phyloP scores from a whole-genome alignment of 2,329 filamentous ascomycete genomes.

The Apiospora saccharicola region DNA sequence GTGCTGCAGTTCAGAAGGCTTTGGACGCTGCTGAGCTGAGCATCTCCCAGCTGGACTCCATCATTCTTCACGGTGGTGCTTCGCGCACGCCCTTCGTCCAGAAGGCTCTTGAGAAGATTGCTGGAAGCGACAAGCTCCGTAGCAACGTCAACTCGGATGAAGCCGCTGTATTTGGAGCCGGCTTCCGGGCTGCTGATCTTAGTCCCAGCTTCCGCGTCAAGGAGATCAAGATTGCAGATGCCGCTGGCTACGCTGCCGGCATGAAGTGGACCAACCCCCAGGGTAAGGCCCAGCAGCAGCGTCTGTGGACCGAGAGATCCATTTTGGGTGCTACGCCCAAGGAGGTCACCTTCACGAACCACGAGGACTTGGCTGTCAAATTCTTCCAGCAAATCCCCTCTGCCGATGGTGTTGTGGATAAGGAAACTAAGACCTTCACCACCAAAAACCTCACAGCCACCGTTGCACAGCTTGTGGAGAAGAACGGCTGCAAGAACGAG shows the following conservation, averaged over 20 bases:
- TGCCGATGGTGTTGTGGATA: conserved; percentile 57
- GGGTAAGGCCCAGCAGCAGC: conserved; percentile 77
- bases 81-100: conserved; percentile 95
- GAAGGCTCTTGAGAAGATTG: conserved; percentile 79
- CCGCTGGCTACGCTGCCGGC: conserved; percentile 74
- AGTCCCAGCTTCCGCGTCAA: conserved; percentile 98
- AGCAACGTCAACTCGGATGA: conserved; percentile 98
- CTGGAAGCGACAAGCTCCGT: conserved; percentile 81
- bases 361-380: conserved; percentile 79
- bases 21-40: conserved; percentile 76
- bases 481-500: conserved; percentile 76
- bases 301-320: conserved; percentile 82
- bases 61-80: conserved; percentile 92
- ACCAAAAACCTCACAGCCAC: conserved; percentile 89
- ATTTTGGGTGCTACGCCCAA: conserved; percentile 79
- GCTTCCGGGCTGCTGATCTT: conserved; percentile 89
- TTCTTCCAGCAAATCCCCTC: conserved; percentile 77
- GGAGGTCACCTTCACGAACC: conserved; percentile 83
- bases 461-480: conserved; percentile 78
- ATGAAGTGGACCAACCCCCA: conserved; percentile 77
- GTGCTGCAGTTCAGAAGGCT: conserved; percentile 74
- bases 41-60: conserved; percentile 79
- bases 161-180: conserved; percentile 93
- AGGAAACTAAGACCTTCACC: conserved; percentile 69
- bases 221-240: conserved; percentile 88